Percentiles rank a stretch among this genome's conserved stretches.
phyloP scores from a whole-genome alignment of 2,329 filamentous ascomycete species.

The Hypoxylon sp. region DNA sequence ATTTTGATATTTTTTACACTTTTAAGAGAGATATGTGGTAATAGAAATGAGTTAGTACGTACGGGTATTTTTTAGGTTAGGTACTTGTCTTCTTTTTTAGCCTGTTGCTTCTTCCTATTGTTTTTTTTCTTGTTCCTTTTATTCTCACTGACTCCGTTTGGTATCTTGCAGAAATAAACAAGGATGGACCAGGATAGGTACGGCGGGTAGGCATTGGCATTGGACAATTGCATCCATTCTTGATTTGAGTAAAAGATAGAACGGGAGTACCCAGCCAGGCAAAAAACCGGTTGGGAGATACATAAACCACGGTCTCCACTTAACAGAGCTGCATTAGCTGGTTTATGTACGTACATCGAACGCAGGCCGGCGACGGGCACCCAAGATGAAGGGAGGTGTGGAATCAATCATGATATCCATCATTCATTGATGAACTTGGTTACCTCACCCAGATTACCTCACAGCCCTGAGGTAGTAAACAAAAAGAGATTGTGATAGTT shows the following conservation, averaged over 20 bases:
- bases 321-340: neutral
- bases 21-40: too few relatives aligned
- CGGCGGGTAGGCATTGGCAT: slow-evolving; percentile 1
- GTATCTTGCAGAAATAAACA: slow-evolving; percentile 9
- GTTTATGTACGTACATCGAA: neutral
- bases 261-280: slow-evolving; percentile 15
- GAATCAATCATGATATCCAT: too few relatives aligned
- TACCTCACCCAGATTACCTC: too few relatives aligned
- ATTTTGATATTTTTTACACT: neutral
- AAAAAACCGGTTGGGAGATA: slow-evolving; percentile 4
- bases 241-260: too few relatives aligned
- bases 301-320: slow-evolving; percentile 13
- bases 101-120: slow-evolving; percentile 4
- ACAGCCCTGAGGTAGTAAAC: too few relatives aligned
- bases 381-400: slow-evolving; percentile 5
- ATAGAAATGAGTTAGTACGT: too few relatives aligned
- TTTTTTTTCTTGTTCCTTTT: slow-evolving; percentile 13
- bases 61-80: too few relatives aligned
- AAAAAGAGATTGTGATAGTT: too few relatives aligned
- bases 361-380: too few relatives aligned
- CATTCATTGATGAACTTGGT: too few relatives aligned
- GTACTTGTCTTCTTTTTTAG: too few relatives aligned
- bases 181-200: slow-evolving; percentile 11
- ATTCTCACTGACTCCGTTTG: slow-evolving; percentile 8
- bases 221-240: slow-evolving; percentile 23